phyloP scores from a whole-genome alignment of 768 basidiomycete species.

The Scleroderma citrinum region DNA sequence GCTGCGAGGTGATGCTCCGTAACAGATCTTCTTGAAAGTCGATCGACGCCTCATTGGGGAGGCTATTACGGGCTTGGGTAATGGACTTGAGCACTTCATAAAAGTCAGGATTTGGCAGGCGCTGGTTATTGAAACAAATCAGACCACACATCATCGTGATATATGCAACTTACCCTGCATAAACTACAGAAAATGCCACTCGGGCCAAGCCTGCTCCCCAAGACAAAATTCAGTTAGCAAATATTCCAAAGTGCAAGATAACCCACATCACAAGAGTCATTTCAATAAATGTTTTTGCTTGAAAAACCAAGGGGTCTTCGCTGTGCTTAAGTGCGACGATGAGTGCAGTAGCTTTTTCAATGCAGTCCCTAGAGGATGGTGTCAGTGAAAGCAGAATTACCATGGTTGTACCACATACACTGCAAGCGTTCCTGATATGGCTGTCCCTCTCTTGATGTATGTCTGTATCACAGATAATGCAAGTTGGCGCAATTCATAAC shows the following conservation, averaged over 20 bases:
- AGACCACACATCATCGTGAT: not conserved
- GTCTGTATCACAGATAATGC: constrained; percentile 56
- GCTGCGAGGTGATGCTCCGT: constrained; percentile 48
- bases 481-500: constrained; percentile 64
- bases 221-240: not conserved
- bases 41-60: constrained; percentile 20
- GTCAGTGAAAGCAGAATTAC: constrained; percentile 1
- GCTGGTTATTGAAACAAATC: constrained; percentile 28
- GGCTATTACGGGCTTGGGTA: constrained; percentile 32
- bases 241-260: not conserved
- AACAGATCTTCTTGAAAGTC: constrained; percentile 45
- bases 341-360: constrained; percentile 47
- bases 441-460: constrained; percentile 56
- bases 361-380: constrained; percentile 36
- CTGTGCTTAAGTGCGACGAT: constrained; percentile 42
- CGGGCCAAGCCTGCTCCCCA: constrained; percentile 41
- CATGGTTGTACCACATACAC: constrained; percentile 5
- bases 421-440: constrained; percentile 13
- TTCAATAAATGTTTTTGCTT: constrained; percentile 52
- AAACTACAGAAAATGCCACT: constrained; percentile 53
- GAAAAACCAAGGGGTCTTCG: constrained; percentile 49
- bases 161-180: constrained; percentile 42
- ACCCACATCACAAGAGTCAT: constrained; percentile 44
- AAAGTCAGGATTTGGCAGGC: constrained; percentile 39
- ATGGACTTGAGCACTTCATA: constrained; percentile 51